These are phyloP conservation scores for Citrullus colocynthis DNA, from an alignment of 306 rosid species.

Conservation along the genomic window DNA sequence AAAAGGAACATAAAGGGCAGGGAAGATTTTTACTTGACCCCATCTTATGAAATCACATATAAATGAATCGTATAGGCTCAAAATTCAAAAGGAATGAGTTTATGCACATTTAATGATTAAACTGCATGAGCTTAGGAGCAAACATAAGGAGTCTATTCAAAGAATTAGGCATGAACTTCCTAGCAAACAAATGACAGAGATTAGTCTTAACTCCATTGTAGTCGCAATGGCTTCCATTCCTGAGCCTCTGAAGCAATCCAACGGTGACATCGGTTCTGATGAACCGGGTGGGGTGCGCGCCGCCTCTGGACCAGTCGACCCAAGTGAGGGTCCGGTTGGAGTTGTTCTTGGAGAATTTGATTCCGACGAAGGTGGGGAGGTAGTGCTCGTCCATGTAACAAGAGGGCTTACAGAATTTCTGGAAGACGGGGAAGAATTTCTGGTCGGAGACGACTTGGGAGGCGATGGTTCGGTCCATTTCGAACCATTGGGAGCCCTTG, in stretches of 20 bases:
- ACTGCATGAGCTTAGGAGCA: slow-evolving; percentile 70
- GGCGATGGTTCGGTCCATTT: slow-evolving; percentile 47
- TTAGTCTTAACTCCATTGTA: slow-evolving; percentile 41
- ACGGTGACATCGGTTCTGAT: slow-evolving; percentile 25
- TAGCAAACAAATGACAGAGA: slow-evolving; percentile 67
- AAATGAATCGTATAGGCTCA: not conserved
- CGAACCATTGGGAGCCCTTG: slow-evolving; percentile 95
- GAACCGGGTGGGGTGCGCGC: slow-evolving; percentile 56
- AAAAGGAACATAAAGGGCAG: not conserved
- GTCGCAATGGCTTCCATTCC: slow-evolving; percentile 38
- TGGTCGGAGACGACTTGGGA: slow-evolving; percentile 35
- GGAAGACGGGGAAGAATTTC: slow-evolving; percentile 30
- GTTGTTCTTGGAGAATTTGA: slow-evolving; percentile 28
- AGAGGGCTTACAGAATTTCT: slow-evolving; percentile 20
- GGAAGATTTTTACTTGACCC: not conserved
- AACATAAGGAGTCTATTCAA: slow-evolving; percentile 53
- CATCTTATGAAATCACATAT: not conserved
- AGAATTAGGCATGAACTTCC: slow-evolving; percentile 52
- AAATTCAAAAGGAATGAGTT: not conserved
- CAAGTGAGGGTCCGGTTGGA: slow-evolving; percentile 76
- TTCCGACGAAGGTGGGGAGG: slow-evolving; percentile 49
- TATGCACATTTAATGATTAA: slow-evolving; percentile 16
- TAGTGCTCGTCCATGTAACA: slow-evolving; percentile 81
- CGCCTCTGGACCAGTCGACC: slow-evolving; percentile 83
- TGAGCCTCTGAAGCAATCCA: slow-evolving; percentile 36